Evolutionary conservation across 1,284 basidiomycete genomes (phyloP).

Genomic region (Ustilago loliicola): DNA sequence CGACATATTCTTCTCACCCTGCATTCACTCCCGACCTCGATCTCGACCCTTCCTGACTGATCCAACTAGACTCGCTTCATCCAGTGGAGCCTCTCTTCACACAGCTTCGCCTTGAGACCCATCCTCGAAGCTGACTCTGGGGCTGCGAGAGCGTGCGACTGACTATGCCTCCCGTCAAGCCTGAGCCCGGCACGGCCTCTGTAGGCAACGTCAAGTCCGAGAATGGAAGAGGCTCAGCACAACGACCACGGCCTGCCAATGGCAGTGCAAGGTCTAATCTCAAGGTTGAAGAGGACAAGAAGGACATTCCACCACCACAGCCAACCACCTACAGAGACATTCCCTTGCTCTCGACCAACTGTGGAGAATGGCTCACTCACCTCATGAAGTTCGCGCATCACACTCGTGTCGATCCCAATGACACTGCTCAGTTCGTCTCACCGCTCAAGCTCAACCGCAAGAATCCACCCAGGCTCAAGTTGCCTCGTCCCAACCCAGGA

Average conservation of each 20-base stretch:
- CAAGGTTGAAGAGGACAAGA: slow-evolving; percentile 39
- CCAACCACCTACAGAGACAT: slow-evolving; percentile 67
- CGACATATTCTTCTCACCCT: background rate
- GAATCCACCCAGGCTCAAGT: slow-evolving; percentile 66
- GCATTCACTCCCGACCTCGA: background rate
- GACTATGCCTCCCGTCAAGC: slow-evolving; percentile 52
- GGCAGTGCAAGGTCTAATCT: slow-evolving; percentile 25
- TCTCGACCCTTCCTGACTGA: background rate
- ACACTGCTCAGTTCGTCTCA: slow-evolving; percentile 59
- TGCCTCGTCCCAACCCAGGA: slow-evolving; percentile 60
- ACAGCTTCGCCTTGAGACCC: background rate
- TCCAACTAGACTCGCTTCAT: background rate
- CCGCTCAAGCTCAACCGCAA: slow-evolving; percentile 70
- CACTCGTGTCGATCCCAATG: slow-evolving; percentile 62
- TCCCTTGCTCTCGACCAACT: slow-evolving; percentile 61
- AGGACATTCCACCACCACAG: slow-evolving; percentile 40
- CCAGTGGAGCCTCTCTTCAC: background rate
- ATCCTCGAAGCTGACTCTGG: background rate
- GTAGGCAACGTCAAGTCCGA: slow-evolving; percentile 37
- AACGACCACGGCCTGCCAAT: slow-evolving; percentile 30
- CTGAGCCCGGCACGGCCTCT: slow-evolving; percentile 34
- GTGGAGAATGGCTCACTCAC: slow-evolving; percentile 56
- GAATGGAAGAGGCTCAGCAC: slow-evolving; percentile 20
- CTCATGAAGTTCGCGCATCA: slow-evolving; percentile 68
- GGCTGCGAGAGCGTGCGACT: background rate